Base-by-base conservation (phyloP, 441 rosid species). In the Rhodomyrtus psidioides region DNA sequence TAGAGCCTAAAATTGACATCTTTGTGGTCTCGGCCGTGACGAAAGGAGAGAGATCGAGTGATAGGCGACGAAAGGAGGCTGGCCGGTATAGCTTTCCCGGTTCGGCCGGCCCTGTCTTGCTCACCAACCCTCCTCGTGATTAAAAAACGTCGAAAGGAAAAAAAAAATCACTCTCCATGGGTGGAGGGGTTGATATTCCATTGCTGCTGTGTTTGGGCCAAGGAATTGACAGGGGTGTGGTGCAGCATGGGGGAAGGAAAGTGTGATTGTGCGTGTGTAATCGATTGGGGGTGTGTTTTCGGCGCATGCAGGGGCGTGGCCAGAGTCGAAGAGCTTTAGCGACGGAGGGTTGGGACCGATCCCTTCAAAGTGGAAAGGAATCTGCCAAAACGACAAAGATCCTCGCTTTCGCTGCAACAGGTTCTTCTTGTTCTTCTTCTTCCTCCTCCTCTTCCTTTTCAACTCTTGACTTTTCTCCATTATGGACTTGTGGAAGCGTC, bases 361-460 rank as follows among this genome's bases (percentile, higher is more conserved):
- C 84, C 97, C 97, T 56, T 83, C 95, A 26, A 92, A 91, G 92
- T 94, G 97, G 97, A 94, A 89, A 81, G 95, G 95, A 89, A 88
- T 91, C 79, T 94, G 97, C 79, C 90, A 94, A 89, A 30, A 65
- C 46, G 90, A 89, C n/a, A 87, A 84, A 39, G 94, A 92, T 87
- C 83, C 90, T 79, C 55, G 83, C 53, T 91, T 93, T 85, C 93
- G 83, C 34, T 93, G 97, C 91, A 94, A 93, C 86, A 94, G 93
- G 95, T 93, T 62, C 24, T 2, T 44, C n/a, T 24, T 23, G 28
- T 19, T 28, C 49, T 44, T 75, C 15, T 27, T n/a, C 44, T 53
- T 75, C 53, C 24, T 51, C 12, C 53, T 12, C 4, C 30, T n/a
- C 79, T 74, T 53, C 46, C 23, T 65, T 34, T 34, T 34, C n/a